Evolutionary conservation across 1,139 yeast species (phyloP).

Genomic region (Casaregolazyma lundiana): DNA sequence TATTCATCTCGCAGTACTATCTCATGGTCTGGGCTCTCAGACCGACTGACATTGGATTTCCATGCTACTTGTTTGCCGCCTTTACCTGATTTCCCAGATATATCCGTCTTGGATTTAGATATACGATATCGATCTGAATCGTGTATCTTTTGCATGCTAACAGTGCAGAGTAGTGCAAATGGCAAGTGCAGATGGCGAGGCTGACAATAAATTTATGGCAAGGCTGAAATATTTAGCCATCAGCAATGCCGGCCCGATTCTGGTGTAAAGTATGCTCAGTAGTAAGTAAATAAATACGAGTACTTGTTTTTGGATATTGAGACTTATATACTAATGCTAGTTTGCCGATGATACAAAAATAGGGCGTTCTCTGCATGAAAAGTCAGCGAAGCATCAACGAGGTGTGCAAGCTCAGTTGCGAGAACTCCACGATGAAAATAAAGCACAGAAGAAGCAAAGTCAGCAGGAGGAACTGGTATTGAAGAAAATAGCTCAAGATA

Average conservation of each 20-base stretch:
- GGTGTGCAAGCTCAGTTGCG: slow-evolving; percentile 30
- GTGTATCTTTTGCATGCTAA: background rate
- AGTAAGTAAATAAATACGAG: slow-evolving; percentile 31
- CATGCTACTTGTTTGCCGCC: too few relatives aligned
- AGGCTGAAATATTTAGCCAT: background rate
- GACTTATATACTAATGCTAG: slow-evolving; percentile 26
- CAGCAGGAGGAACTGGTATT: slow-evolving; percentile 24
- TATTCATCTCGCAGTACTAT: slow-evolving; percentile 12
- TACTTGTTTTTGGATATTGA: background rate
- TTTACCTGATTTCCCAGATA: background rate
- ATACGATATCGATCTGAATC: background rate
- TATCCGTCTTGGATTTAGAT: background rate
- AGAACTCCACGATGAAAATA: slow-evolving; percentile 34
- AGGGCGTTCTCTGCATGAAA: slow-evolving; percentile 38
- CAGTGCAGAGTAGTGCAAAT: background rate
- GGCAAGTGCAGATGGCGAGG: background rate
- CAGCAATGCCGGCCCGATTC: slow-evolving; percentile 34
- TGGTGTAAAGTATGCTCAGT: slow-evolving; percentile 43
- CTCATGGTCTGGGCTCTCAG: slow-evolving; percentile 3
- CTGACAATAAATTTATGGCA: background rate
- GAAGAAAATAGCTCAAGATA: slow-evolving; percentile 20
- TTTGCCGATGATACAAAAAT: slow-evolving; percentile 42
- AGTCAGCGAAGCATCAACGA: slow-evolving; percentile 36
- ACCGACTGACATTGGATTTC: too few relatives aligned
- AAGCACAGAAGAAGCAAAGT: slow-evolving; percentile 24